phyloP scores from a whole-genome alignment of 805 yeast species.

The Candida coleopterorum region DNA sequence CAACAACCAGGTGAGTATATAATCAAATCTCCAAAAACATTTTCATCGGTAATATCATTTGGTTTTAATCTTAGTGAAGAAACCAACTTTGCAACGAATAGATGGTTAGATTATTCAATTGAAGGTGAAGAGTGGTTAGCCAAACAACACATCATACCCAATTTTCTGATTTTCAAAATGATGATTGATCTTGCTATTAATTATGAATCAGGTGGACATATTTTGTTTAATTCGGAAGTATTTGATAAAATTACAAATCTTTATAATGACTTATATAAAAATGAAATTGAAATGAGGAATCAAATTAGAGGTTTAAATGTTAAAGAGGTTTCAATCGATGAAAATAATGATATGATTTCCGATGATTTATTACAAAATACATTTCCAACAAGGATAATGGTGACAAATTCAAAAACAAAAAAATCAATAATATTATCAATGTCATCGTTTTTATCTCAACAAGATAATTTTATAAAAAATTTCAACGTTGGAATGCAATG shows the following conservation, averaged over 20 bases:
- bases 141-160: constrained; percentile 46
- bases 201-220: constrained; percentile 27
- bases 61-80: constrained; percentile 57
- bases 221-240: constrained; percentile 31
- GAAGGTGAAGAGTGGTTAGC: constrained; percentile 50
- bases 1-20: constrained; percentile 63
- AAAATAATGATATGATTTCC: constrained; percentile 39
- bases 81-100: constrained; percentile 50
- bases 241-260: constrained; percentile 28
- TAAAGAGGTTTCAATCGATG: constrained; percentile 26
- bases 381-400: constrained; percentile 51
- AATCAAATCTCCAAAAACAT: constrained; percentile 53
- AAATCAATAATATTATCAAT: constrained; percentile 30
- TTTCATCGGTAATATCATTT: constrained; percentile 45
- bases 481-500: constrained; percentile 38
- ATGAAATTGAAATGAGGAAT: constrained; percentile 43
- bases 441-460: constrained; percentile 23
- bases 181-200: constrained; percentile 43
- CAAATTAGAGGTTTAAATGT: constrained; percentile 23
- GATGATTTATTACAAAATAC: constrained; percentile 49
- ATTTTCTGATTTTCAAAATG: constrained; percentile 47
- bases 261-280: constrained; percentile 27
- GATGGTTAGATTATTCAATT: constrained; percentile 50
- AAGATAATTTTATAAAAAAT: constrained; percentile 1
- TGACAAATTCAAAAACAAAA: constrained; percentile 23